Conservation (phyloP, 208 protist genomes). For the Trypanosomatidae sp. region DNA sequence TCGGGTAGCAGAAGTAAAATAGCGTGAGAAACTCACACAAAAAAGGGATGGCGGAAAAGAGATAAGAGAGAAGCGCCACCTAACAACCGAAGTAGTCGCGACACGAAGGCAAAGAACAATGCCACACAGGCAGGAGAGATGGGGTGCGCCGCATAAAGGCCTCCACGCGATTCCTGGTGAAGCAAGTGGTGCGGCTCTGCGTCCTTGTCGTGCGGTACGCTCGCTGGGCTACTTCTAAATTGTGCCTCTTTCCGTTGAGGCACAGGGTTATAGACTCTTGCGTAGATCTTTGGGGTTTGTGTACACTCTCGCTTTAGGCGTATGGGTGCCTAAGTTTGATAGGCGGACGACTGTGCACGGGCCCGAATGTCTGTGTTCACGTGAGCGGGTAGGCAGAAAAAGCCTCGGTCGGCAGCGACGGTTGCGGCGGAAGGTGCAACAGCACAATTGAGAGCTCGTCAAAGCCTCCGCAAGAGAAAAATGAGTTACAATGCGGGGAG, state of each 20-base stretch:
- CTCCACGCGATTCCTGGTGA: background rate
- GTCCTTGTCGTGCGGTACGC: no score
- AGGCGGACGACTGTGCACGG: no score
- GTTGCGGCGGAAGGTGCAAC: background rate
- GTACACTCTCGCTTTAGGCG: background rate
- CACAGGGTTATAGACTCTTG: background rate
- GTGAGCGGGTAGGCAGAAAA: background rate
- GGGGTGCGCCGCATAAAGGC: background rate
- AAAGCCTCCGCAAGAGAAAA: background rate
- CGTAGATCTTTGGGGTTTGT: background rate
- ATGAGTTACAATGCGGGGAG: background rate
- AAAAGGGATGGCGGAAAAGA: background rate
- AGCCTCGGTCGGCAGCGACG: background rate
- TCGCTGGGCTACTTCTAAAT: background rate
- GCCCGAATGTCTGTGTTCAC: background rate
- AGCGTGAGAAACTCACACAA: background rate
- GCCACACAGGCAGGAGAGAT: background rate
- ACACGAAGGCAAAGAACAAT: background rate
- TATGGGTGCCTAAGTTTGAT: background rate
- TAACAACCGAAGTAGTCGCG: background rate
- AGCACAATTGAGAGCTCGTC: background rate
- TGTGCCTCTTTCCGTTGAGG: no score
- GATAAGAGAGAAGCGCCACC: slow-evolving; percentile 1
- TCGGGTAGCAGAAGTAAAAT: background rate
- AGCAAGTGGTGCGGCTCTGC: background rate